Base-by-base conservation (phyloP, 768 basidiomycete genomes). In the Boletellus emodensis region DNA sequence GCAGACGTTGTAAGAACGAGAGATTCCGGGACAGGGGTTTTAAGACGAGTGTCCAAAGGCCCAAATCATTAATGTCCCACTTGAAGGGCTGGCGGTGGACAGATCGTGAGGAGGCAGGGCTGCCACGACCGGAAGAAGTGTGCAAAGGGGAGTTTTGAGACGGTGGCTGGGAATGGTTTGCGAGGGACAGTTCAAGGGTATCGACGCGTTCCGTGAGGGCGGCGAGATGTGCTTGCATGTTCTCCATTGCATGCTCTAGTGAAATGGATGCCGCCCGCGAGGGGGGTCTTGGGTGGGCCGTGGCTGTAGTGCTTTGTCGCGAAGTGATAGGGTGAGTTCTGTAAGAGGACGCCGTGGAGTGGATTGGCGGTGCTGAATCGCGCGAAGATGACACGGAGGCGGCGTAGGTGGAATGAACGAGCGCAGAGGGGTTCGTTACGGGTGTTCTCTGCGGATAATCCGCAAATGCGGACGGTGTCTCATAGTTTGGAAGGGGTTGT, bases 181-280 rank as follows among this genome's bases (percentile, higher is more conserved):
- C 55, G 13, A 77, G 61, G 13, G 75, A 70, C 11, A 64, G 55
- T 67, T 85, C 84, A 9, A 87, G 69, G 13, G 76, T 74, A 59
- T 93, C 91, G n/a, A 94, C 69, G 26, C 92, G 83, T 65, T 93
- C 90, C 8, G 79, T 82, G 39, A 94, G 76, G 6, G 90, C 90
- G 0, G 89, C 89, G 17, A 94, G 70, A 54, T 91, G 87, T 0
- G 83, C 80, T 65, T 94, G 91, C 44, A 92, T 77, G 54, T 78
- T 83, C 66, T 93, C 88, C 17, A 94, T 72, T 0, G 87, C 87
- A 40, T 79, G 79, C 65, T 93, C 91, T 46, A 94, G 72, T 39
- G 66, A 52, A 18, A 58, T 30, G 3, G 56, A 51, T 30, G 36
- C 18, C 6, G 41, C 37, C 17, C 74, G 69, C 8, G 83, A 80